Base-by-base conservation (phyloP, 768 basidiomycete species). In the Mycena crocata region DNA sequence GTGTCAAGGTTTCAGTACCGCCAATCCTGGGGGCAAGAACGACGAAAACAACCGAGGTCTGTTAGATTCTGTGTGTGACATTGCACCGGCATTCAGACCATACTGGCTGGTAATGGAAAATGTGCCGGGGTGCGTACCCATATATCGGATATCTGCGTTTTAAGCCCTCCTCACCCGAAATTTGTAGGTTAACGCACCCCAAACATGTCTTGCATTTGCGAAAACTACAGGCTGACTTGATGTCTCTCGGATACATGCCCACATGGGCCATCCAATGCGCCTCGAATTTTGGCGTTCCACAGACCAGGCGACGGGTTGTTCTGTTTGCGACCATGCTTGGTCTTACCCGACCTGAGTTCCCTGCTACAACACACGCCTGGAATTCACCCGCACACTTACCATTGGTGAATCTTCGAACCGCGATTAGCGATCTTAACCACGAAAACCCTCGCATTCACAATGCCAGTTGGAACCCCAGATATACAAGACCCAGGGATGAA, bases 201-300 rank as follows among this genome's bases (percentile, higher is more conserved):
- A 7, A n/a, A 6, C 23, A 39, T 23, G 35, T 12, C 37, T 28
- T n/a, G 9, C 52, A 55, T 2, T 26, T 55, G 35, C 17, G 52
- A 23, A 39, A 39, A 26, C 35, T 55, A 15, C 15, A 55, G n/a
- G n/a, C 17, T n/a, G 3, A 12, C 13, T 28, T 55, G 23, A 8
- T 55, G 23, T 7, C 17, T 4, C 23, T 39, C 5, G 34, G n/a
- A 21, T 55, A 55, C 30, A 7, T 37, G 7, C 23, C 28, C 17
- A 55, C 35, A 4, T n/a, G 23, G 8, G 35, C 23, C 19, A 37
- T 31, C 5, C 57, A 57, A 14, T 57, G 57, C 31, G 57, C 57
- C 3, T 57, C 57, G 6, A 57, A 46, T 57, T 57, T 57, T 19
- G 57, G 57, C 19, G 57, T 57, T 23, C 31, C 57, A 2, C 57